Conservation (phyloP, 371 early-diverging fungal species). For the Mucor circinelloides region DNA sequence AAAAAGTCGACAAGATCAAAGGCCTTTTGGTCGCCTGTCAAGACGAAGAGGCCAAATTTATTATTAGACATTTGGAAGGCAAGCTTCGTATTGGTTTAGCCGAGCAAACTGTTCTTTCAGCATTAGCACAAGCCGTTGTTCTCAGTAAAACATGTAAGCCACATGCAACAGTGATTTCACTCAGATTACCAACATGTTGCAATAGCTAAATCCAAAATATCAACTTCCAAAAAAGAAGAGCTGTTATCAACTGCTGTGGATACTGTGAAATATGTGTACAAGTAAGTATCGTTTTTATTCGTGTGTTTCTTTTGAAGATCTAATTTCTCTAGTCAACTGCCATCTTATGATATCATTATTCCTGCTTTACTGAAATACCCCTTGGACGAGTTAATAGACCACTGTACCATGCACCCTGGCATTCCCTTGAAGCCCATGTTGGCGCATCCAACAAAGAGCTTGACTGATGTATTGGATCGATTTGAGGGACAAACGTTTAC, state of each 20-base stretch:
- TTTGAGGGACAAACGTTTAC: conserved; percentile 93
- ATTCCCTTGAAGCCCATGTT: conserved; percentile 99
- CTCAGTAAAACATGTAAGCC: conserved; percentile 37
- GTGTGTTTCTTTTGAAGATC: background rate
- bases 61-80: conserved; percentile 94
- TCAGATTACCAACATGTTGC: background rate
- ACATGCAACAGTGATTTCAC: background rate
- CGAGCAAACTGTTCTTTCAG: conserved; percentile 90
- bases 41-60: conserved; percentile 90
- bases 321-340: conserved; percentile 70
- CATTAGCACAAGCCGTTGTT: conserved; percentile 84
- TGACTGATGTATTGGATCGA: conserved; percentile 93
- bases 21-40: conserved; percentile 81
- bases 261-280: conserved; percentile 89
- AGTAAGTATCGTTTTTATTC: conserved; percentile 48
- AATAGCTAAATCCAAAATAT: conserved; percentile 23
- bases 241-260: conserved; percentile 73
- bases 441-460: conserved; percentile 97
- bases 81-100: conserved; percentile 98
- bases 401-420: conserved; percentile 92
- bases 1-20: conserved; percentile 87
- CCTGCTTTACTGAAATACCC: conserved; percentile 83
- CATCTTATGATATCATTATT: conserved; percentile 89
- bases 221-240: conserved; percentile 54
- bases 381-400: conserved; percentile 61